phyloP scores from a whole-genome alignment of 352 stramenopile species.

The Globisporangium splendens region DNA sequence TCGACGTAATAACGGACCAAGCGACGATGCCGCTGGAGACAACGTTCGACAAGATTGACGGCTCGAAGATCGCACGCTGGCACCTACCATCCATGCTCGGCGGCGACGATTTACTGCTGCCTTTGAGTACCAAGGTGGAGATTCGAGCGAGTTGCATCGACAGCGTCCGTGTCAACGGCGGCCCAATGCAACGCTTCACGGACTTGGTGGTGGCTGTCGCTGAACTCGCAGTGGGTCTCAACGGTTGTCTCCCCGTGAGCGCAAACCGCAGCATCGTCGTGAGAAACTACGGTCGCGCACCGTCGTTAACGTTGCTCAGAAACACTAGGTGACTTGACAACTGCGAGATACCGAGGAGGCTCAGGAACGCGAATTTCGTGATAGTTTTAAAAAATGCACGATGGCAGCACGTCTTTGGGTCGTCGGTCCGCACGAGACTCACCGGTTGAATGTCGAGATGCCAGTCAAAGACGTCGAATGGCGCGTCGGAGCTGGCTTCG shows the following conservation, averaged over 20 bases:
- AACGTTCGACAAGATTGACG: not conserved
- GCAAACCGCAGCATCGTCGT: conserved; percentile 14
- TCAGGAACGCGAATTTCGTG: conserved; percentile 29
- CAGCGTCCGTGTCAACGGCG: not conserved
- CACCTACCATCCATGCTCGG: not conserved
- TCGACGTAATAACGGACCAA: not conserved
- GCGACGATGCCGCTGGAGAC: not conserved
- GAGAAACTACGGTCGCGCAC: conserved; percentile 24
- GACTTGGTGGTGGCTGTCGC: conserved; percentile 9
- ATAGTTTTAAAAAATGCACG: conserved; percentile 34
- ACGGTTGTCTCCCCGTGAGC: conserved; percentile 22
- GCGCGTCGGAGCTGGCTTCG: conserved; percentile 20
- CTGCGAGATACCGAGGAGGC: conserved; percentile 16
- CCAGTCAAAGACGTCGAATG: conserved; percentile 19
- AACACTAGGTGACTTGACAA: conserved; percentile 24
- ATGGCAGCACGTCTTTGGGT: conserved; percentile 26
- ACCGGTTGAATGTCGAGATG: conserved; percentile 23
- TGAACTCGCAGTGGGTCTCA: conserved; percentile 17
- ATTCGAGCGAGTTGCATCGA: not conserved
- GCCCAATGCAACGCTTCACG: not conserved
- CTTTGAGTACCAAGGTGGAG: not conserved
- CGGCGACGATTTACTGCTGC: not conserved
- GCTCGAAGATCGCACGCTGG: not conserved
- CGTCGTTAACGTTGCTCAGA: conserved; percentile 32
- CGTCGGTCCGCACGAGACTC: conserved; percentile 22